Base-by-base conservation (phyloP, 495 filamentous ascomycete genomes). In the Penicillium egyptiacum region DNA sequence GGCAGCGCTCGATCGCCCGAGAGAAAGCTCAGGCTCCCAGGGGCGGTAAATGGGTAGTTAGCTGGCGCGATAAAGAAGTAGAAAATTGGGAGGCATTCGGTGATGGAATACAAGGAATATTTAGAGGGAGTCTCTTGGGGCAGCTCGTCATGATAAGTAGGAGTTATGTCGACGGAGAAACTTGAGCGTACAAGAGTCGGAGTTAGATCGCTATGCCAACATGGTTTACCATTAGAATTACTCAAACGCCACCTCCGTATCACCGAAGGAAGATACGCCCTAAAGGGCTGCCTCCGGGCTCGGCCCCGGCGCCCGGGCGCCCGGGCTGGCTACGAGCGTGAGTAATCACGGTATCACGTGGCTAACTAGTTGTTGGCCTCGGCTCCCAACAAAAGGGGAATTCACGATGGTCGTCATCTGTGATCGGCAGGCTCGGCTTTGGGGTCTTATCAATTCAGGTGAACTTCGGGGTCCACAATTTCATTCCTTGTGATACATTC, bases 331-430 rank as follows among this genome's bases (percentile, higher is more conserved):
- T 28, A 5, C 4, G 4, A 28, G 4, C 9, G 1, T 53, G 52
- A 54, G 41, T 54, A 45, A 54, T 44, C 41, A 35, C n/a, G 7
- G 23, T 56, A 19, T 61, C 62, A 62, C 53, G 59, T 59, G 53
- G 35, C 30, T 19, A 12, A 16, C 20, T 26, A 28, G 26, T 28
- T 35, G 25, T 5, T 44, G 40, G 52, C 59, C 59, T 59, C 56
- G 59, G 62, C 30, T 55, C 55, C 58, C 59, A 56, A 56, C 47
- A 62, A 55, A 55, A 56, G 31, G 48, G 17, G 47, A 42, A 37
- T 55, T 46, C 43, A 43, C 39, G 40, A 55, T 19, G 23, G 40
- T n/a, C 11, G 35, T 58, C 41, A 57, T 55, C 20, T 46, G 41
- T 48, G 59, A 55, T 58, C 55, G 55, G 50, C 55, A 44, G 17